A percentile compares a stretch with the other conserved stretches of the same genome.
These are phyloP conservation scores for Malassezia brasiliensis DNA, from an alignment of 1,284 basidiomycete species.

Conservation along the genomic window DNA sequence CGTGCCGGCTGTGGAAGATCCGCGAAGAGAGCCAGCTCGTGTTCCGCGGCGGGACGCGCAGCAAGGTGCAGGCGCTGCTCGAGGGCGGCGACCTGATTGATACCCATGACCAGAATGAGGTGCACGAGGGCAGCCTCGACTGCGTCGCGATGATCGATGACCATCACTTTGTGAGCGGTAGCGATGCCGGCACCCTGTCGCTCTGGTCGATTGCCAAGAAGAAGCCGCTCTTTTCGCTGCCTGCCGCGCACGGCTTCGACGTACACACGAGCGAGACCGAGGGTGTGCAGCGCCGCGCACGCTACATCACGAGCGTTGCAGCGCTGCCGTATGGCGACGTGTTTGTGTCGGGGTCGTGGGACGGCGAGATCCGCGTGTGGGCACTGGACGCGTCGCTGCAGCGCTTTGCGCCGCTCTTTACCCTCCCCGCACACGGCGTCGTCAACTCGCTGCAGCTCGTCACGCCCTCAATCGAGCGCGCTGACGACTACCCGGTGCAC, in stretches of 20 bases:
- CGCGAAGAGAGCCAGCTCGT: slow-evolving; percentile 91
- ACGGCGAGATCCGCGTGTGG: slow-evolving; percentile 79
- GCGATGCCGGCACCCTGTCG: slow-evolving; percentile 76
- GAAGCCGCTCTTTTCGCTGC: slow-evolving; percentile 78
- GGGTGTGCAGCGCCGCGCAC: slow-evolving; percentile 64
- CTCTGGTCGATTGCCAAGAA: slow-evolving; percentile 92
- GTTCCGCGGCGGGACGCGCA: slow-evolving; percentile 80
- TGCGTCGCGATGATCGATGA: slow-evolving; percentile 91
- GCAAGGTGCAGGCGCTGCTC: slow-evolving; percentile 58
- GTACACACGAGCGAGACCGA: slow-evolving; percentile 58
- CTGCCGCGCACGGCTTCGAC: slow-evolving; percentile 76
- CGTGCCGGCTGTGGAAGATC: slow-evolving; percentile 90
- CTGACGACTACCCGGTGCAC: slow-evolving; percentile 13
- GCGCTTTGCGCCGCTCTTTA: slow-evolving; percentile 62
- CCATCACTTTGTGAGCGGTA: slow-evolving; percentile 79
- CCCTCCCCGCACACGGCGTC: slow-evolving; percentile 63
- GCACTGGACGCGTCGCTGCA: slow-evolving; percentile 67
- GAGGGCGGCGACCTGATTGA: slow-evolving; percentile 65
- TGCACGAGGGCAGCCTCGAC: slow-evolving; percentile 79
- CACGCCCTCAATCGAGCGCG: slow-evolving; percentile 36
- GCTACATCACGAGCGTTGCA: slow-evolving; percentile 81
- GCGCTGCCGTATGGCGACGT: slow-evolving; percentile 78
- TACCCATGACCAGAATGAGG: slow-evolving; percentile 14
- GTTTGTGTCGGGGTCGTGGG: slow-evolving; percentile 88
- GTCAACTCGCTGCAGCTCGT: slow-evolving; percentile 82